Conservation (phyloP, 306 rosid genomes). For the Pterocarpus santalinus region DNA sequence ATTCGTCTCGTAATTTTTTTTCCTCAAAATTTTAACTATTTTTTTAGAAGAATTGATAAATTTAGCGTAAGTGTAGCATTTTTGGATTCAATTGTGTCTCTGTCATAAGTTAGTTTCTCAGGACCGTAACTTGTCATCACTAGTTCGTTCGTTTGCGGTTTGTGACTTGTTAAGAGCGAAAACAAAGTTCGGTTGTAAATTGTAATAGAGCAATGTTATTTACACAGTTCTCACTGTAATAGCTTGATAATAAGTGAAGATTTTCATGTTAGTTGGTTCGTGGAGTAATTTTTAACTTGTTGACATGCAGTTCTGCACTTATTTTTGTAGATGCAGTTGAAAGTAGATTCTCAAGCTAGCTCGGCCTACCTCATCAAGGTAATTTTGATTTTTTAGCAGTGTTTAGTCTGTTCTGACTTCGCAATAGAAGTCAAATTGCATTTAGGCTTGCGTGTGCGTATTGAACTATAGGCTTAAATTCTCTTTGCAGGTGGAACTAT, state of each 20-base stretch:
- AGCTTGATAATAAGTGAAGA: background rate
- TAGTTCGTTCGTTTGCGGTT: background rate
- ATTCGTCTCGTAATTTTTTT: no score
- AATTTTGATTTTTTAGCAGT: constrained; percentile 40
- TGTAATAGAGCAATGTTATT: no score
- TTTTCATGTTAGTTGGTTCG: constrained; percentile 40
- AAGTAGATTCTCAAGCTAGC: constrained; percentile 70
- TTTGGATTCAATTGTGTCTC: constrained; percentile 23
- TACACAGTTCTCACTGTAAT: no score
- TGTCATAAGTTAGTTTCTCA: background rate
- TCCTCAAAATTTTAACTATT: no score
- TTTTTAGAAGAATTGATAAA: constrained; percentile 17
- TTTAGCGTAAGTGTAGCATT: constrained; percentile 11
- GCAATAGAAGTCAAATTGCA: constrained; percentile 21
- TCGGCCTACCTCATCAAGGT: constrained; percentile 89
- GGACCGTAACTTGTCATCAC: background rate
- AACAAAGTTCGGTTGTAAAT: background rate
- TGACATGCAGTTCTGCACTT: constrained; percentile 93
- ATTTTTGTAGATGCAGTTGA: constrained; percentile 79
- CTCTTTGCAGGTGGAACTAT: constrained; percentile 81
- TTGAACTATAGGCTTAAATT: constrained; percentile 34
- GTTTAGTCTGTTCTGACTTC: constrained; percentile 40
- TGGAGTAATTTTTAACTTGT: constrained; percentile 70
- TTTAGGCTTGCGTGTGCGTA: background rate
- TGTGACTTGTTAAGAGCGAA: constrained; percentile 6